Percentiles rank a stretch among this genome's conserved stretches.
These are phyloP conservation scores for Hansenula sp. DNA, from an alignment of 1,139 yeast genomes.

Conservation along the genomic window DNA sequence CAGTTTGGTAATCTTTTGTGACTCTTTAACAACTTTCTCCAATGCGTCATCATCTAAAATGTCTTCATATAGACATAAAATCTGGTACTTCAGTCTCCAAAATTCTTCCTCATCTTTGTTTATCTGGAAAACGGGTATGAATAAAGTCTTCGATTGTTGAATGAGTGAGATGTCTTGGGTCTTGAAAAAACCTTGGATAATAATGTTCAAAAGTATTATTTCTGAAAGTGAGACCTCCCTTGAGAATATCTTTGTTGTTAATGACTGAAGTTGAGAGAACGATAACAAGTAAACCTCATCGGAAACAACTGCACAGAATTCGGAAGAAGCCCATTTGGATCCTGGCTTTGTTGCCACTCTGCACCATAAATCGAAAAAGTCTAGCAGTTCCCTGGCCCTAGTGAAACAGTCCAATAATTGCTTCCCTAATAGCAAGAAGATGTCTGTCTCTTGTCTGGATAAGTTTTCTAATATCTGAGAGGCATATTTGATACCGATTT, in stretches of 20 bases:
- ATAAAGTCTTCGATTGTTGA: slow-evolving; percentile 3
- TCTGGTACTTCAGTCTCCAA: slow-evolving; percentile 46
- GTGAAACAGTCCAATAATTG: slow-evolving; percentile 44
- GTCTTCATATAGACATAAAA: slow-evolving; percentile 47
- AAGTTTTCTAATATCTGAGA: slow-evolving; percentile 31
- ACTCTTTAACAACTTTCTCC: slow-evolving; percentile 5
- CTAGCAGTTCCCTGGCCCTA: slow-evolving; percentile 55
- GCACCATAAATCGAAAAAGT: slow-evolving; percentile 49
- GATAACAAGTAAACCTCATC: slow-evolving; percentile 41
- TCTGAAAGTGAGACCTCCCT: slow-evolving; percentile 20
- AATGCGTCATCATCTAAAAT: slow-evolving; percentile 25
- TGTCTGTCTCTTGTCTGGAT: slow-evolving; percentile 10
- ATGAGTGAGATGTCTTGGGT: slow-evolving; percentile 10
- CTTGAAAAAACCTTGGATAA: slow-evolving; percentile 37
- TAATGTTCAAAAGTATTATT: slow-evolving; percentile 31
- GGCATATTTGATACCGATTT: slow-evolving; percentile 38
- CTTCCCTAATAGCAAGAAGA: slow-evolving; percentile 28
- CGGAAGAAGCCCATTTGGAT: slow-evolving; percentile 23
- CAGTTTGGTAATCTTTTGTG: slow-evolving; percentile 4
- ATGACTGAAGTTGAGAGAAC: slow-evolving; percentile 35
- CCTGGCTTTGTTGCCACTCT: slow-evolving; percentile 24
- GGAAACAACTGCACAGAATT: slow-evolving; percentile 37
- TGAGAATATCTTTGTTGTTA: slow-evolving; percentile 17
- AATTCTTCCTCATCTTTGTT: slow-evolving; percentile 19
- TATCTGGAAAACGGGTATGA: slow-evolving; percentile 18